Evolutionary conservation across 768 basidiomycete species (phyloP).

Genomic region (Rhizopogon rudus): DNA sequence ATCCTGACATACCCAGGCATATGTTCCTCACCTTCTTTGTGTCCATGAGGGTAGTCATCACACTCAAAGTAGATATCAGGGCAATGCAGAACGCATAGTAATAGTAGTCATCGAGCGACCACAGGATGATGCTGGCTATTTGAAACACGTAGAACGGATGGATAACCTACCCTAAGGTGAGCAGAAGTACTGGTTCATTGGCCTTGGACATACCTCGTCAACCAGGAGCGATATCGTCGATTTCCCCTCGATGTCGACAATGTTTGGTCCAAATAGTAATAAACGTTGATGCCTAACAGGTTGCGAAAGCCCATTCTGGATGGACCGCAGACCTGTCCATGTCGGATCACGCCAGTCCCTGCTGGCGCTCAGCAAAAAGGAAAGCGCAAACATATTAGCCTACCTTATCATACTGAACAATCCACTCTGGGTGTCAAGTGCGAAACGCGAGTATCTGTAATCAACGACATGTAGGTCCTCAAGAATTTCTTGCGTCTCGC

Average conservation of each 20-base stretch:
- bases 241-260: slow-evolving; percentile 89
- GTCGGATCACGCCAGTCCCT: slow-evolving; percentile 89
- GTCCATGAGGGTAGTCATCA: slow-evolving; percentile 82
- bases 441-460: slow-evolving; percentile 90
- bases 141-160: slow-evolving; percentile 99
- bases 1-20: not conserved
- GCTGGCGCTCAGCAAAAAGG: slow-evolving; percentile 5
- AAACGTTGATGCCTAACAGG: slow-evolving; percentile 57
- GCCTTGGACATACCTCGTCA: slow-evolving; percentile 67
- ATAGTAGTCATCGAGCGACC: slow-evolving; percentile 94
- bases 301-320: slow-evolving; percentile 61
- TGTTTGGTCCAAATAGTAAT: slow-evolving; percentile 76
- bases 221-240: slow-evolving; percentile 71
- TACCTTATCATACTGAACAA: slow-evolving; percentile 80
- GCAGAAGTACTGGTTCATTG: not conserved
- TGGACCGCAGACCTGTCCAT: slow-evolving; percentile 58
- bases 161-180: slow-evolving; percentile 52
- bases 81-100: slow-evolving; percentile 98
- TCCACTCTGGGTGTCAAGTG: slow-evolving; percentile 79
- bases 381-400: slow-evolving; percentile 12
- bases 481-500: slow-evolving; percentile 34
- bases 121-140: slow-evolving; percentile 89
- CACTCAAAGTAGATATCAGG: slow-evolving; percentile 81
- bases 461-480: slow-evolving; percentile 66
- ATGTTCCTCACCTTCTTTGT: slow-evolving; percentile 70